phyloP scores from a whole-genome alignment of 2,329 filamentous ascomycete species.

The Canariomyces notabilis region DNA sequence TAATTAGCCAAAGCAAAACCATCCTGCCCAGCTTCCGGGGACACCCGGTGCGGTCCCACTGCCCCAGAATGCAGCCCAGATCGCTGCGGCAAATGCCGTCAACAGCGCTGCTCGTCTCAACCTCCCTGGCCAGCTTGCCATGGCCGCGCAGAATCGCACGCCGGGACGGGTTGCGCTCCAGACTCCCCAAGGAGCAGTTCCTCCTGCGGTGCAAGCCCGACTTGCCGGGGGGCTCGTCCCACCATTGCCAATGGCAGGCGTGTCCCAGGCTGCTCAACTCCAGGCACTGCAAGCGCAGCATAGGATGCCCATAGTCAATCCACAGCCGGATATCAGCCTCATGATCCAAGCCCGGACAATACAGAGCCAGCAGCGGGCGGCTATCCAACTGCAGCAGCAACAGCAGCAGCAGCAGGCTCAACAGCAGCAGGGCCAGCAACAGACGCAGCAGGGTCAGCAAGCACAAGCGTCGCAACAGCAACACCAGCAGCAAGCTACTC shows the following conservation, averaged over 20 bases:
- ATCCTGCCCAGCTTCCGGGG: constrained; percentile 42
- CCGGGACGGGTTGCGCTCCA: constrained; percentile 52
- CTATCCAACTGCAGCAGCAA: constrained; percentile 30
- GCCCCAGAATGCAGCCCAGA: constrained; percentile 32
- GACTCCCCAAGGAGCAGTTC: constrained; percentile 47
- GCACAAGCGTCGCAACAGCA: constrained; percentile 25
- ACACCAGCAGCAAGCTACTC: constrained; percentile 27
- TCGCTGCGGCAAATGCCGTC: constrained; percentile 26
- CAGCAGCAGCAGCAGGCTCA: constrained; percentile 15
- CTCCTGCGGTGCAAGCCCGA: constrained; percentile 43
- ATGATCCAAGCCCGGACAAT: constrained; percentile 62
- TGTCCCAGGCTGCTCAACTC: constrained; percentile 63
- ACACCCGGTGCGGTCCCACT: constrained; percentile 35
- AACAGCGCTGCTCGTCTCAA: constrained; percentile 37
- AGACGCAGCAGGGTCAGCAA: constrained; percentile 29
- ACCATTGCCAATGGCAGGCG: constrained; percentile 56
- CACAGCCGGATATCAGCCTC: constrained; percentile 48
- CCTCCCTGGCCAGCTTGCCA: constrained; percentile 41
- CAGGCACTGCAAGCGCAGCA: constrained; percentile 55
- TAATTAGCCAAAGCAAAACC: constrained; percentile 28
- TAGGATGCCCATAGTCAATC: constrained; percentile 51
- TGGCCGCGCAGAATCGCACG: constrained; percentile 38
- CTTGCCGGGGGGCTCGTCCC: constrained; percentile 47
- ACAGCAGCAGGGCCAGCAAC: constrained; percentile 20
- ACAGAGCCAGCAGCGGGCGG: constrained; percentile 56